These are phyloP conservation scores for Cordyceps tenuipes DNA, from an alignment of 2,329 filamentous ascomycete species.

Conservation along the genomic window DNA sequence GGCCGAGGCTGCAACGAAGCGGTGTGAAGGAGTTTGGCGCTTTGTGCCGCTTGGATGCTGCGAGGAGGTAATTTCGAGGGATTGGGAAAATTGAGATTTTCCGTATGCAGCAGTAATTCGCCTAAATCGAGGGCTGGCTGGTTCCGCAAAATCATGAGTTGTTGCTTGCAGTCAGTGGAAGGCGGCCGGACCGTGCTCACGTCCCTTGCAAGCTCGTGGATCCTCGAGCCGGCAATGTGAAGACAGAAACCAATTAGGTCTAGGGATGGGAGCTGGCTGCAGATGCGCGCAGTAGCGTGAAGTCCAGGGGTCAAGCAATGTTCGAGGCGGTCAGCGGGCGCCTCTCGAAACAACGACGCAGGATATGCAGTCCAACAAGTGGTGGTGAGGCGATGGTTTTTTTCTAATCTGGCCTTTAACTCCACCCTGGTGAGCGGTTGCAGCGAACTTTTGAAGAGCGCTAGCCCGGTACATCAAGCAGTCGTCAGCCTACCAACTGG, in stretches of 20 bases:
- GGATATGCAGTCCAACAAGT: neutral
- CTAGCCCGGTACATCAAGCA: neutral
- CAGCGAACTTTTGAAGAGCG: neutral
- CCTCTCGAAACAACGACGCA: neutral
- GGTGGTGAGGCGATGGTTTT: slow-evolving; percentile 1
- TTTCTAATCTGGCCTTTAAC: neutral
- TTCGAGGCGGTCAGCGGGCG: slow-evolving; percentile 6
- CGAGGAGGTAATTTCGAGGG: neutral
- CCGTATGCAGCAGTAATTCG: neutral
- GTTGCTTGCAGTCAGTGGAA: slow-evolving; percentile 4
- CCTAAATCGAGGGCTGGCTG: neutral
- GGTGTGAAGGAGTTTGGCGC: slow-evolving; percentile 1
- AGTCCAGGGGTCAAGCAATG: neutral
- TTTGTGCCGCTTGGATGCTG: neutral
- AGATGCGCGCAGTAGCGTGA: slow-evolving; percentile 5
- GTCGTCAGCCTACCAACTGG: neutral
- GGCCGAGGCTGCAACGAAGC: neutral
- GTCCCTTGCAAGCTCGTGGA: slow-evolving; percentile 1
- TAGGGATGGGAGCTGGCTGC: neutral
- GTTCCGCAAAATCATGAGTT: slow-evolving; percentile 7
- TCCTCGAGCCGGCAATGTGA: neutral
- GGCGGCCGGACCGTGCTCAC: neutral
- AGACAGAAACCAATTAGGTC: neutral
- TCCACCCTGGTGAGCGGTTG: slow-evolving; percentile 5
- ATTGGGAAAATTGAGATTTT: neutral